These are phyloP conservation scores for Bullera alba DNA, from an alignment of 768 basidiomycete genomes.

Conservation along the genomic window DNA sequence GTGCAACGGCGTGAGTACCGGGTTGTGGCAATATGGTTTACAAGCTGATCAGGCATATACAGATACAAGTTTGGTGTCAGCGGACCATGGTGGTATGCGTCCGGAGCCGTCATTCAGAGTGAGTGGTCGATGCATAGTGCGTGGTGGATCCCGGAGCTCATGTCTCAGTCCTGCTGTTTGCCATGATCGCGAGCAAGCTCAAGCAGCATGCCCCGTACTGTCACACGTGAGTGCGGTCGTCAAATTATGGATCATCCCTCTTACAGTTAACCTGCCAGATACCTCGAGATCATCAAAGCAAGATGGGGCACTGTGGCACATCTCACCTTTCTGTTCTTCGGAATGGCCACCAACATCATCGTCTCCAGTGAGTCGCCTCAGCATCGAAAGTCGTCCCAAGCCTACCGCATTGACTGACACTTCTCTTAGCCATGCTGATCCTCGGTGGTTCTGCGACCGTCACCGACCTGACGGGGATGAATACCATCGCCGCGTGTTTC, in stretches of 20 bases:
- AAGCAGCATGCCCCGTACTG: conserved; percentile 73
- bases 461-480: conserved; percentile 79
- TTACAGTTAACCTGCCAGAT: conserved; percentile 63
- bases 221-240: conserved; percentile 28
- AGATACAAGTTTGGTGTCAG: conserved; percentile 85
- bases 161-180: conserved; percentile 69
- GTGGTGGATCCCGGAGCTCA: background rate
- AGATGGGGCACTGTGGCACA: conserved; percentile 74
- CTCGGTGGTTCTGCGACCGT: conserved; percentile 70
- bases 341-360: conserved; percentile 80
- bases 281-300: conserved; percentile 71
- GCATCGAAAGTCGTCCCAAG: background rate
- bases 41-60: background rate
- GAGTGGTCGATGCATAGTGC: background rate
- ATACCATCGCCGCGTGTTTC: conserved; percentile 83
- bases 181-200: conserved; percentile 80
- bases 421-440: conserved; percentile 42
- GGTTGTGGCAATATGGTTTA: background rate
- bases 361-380: conserved; percentile 53
- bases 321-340: conserved; percentile 81
- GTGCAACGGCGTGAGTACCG: conserved; percentile 16
- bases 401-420: conserved; percentile 1
- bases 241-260: background rate
- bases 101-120: conserved; percentile 73
- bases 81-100: conserved; percentile 73